Percentiles rank a stretch among this genome's conserved stretches.
These are phyloP conservation scores for Stachybotrys chartarum DNA, from an alignment of 2,329 filamentous ascomycete genomes.

Conservation along the genomic window DNA sequence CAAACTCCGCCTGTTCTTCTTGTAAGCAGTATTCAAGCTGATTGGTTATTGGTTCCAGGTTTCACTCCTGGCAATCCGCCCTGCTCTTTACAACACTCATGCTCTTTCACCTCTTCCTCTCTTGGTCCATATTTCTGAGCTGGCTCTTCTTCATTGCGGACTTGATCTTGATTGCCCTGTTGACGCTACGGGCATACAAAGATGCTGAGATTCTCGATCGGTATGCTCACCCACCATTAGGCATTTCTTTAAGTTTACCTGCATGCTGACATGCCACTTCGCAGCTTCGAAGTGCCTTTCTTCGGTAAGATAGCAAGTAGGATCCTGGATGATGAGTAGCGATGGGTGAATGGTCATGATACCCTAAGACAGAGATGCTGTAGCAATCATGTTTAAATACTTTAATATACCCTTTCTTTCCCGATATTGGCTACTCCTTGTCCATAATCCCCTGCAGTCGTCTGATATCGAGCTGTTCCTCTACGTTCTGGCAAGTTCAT, in stretches of 20 bases:
- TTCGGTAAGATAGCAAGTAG: constrained; percentile 80
- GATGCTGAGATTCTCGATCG: constrained; percentile 66
- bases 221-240: constrained; percentile 26
- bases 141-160: constrained; percentile 78
- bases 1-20: too few species aligned
- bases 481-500: too few species aligned
- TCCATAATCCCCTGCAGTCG: too few species aligned
- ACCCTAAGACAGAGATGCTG: not conserved
- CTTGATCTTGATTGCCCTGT: constrained; percentile 64
- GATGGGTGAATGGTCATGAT: not conserved
- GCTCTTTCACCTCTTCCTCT: constrained; percentile 77
- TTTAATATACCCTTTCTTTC: not conserved
- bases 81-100: constrained; percentile 71
- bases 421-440: too few species aligned
- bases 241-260: not conserved
- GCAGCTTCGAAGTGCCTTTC: constrained; percentile 77
- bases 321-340: constrained; percentile 76
- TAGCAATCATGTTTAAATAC: not conserved
- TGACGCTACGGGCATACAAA: constrained; percentile 73
- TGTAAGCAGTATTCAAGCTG: too few species aligned
- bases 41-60: constrained; percentile 40
- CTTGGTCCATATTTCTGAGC: constrained; percentile 75
- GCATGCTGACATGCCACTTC: constrained; percentile 10
- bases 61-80: constrained; percentile 93
- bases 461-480: too few species aligned